A percentile compares a stretch with the other conserved stretches of the same genome.
These are phyloP conservation scores for Takashimella tepidaria DNA, from an alignment of 1,284 basidiomycete genomes.

Conservation along the genomic window DNA sequence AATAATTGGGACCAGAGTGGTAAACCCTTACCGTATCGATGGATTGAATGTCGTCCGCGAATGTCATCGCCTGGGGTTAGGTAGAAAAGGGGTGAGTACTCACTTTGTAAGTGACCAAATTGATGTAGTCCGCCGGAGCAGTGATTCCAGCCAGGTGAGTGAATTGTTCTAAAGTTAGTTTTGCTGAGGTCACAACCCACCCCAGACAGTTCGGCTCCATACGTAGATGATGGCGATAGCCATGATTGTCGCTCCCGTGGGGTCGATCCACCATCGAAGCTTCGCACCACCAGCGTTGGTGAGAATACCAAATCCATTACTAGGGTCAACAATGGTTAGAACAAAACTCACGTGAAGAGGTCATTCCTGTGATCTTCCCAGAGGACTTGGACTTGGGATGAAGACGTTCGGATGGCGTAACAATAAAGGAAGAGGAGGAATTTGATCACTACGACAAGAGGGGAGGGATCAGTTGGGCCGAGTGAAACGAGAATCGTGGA, in stretches of 20 bases:
- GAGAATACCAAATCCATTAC: slow-evolving; percentile 62
- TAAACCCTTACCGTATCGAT: slow-evolving; percentile 86
- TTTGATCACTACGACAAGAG: slow-evolving; percentile 61
- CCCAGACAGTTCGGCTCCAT: slow-evolving; percentile 70
- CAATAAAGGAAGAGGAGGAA: slow-evolving; percentile 82
- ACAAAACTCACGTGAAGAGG: slow-evolving; percentile 60
- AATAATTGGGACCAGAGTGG: slow-evolving; percentile 69
- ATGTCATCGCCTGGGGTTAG: slow-evolving; percentile 60
- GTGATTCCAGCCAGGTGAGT: slow-evolving; percentile 83
- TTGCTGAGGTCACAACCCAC: slow-evolving; percentile 17
- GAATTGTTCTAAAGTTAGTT: slow-evolving; percentile 59
- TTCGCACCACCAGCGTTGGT: slow-evolving; percentile 89
- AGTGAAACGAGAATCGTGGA: too few relatives aligned
- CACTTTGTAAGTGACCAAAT: slow-evolving; percentile 83
- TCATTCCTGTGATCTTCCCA: slow-evolving; percentile 97
- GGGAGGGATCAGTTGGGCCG: not conserved
- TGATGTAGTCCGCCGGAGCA: slow-evolving; percentile 83
- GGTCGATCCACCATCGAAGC: slow-evolving; percentile 50
- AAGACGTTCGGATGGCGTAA: slow-evolving; percentile 66
- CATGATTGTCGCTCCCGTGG: slow-evolving; percentile 55
- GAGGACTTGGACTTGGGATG: slow-evolving; percentile 84
- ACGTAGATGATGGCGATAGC: slow-evolving; percentile 71
- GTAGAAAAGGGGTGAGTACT: slow-evolving; percentile 3
- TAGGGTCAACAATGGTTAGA: slow-evolving; percentile 58
- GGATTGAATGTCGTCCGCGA: slow-evolving; percentile 75